Evolutionary conservation across 164 flowering plant species (phyloP).

Genomic region (Macadamia integrifolia): DNA sequence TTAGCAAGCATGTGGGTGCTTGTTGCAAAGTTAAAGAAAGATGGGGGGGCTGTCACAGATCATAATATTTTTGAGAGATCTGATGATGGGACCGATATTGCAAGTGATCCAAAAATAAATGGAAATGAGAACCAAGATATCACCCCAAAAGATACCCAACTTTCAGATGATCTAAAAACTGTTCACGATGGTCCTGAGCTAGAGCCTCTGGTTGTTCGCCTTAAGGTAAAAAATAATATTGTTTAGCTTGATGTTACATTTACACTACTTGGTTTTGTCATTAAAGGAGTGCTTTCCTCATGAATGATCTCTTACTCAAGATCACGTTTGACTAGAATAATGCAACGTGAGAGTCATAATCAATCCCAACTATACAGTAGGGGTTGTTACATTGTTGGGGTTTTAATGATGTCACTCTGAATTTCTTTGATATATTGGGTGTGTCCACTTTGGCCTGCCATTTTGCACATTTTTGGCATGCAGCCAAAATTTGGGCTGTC

Average conservation of each 20-base stretch:
- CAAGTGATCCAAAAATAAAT: slow-evolving; percentile 27
- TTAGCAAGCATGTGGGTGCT: slow-evolving; percentile 99
- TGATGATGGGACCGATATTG: slow-evolving; percentile 19
- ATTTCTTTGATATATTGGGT: no score
- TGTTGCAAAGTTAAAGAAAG: slow-evolving; percentile 92
- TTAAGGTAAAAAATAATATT: slow-evolving; percentile 50
- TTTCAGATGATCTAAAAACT: slow-evolving; percentile 33
- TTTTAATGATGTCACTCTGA: no score
- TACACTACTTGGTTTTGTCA: not conserved
- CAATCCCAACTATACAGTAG: no score
- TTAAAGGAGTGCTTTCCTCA: no score
- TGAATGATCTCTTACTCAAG: no score
- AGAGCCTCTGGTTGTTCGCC: slow-evolving; percentile 74
- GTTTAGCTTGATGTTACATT: not conserved
- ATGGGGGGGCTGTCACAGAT: slow-evolving; percentile 41
- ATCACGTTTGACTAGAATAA: no score
- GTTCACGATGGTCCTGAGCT: slow-evolving; percentile 35
- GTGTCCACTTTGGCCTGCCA: no score
- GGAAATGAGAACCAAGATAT: slow-evolving; percentile 24
- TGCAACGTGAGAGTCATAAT: no score
- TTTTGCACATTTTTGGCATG: no score
- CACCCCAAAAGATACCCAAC: slow-evolving; percentile 34
- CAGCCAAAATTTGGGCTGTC: no score
- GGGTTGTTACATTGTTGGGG: no score
- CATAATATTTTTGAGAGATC: slow-evolving; percentile 30